A percentile compares a stretch with the other conserved stretches of the same genome.
These are phyloP conservation scores for Aspergillus spinulosporus DNA, from an alignment of 2,329 filamentous ascomycete genomes.

Conservation along the genomic window DNA sequence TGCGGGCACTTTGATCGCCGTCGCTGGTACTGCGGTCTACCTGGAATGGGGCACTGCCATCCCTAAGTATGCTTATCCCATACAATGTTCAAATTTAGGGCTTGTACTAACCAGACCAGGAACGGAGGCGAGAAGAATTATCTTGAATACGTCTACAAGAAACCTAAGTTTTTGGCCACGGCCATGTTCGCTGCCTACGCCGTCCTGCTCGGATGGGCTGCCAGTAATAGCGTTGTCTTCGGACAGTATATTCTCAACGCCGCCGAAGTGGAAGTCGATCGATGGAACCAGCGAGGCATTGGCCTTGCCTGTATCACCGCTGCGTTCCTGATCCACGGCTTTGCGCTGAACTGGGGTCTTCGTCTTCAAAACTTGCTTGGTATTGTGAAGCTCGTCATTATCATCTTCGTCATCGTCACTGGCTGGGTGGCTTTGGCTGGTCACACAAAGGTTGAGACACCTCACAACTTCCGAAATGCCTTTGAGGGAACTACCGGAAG, in stretches of 20 bases:
- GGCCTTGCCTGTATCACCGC: constrained; percentile 50
- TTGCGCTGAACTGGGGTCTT: constrained; percentile 50
- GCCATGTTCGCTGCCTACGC: constrained; percentile 56
- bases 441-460: constrained; percentile 37
- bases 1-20: constrained; percentile 49
- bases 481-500: constrained; percentile 41
- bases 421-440: constrained; percentile 44
- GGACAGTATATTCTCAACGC: constrained; percentile 55
- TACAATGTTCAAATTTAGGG: background rate
- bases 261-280: constrained; percentile 40
- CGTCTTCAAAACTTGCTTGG: constrained; percentile 53
- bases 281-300: constrained; percentile 54
- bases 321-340: constrained; percentile 51
- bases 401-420: constrained; percentile 49
- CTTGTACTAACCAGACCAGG: constrained; percentile 30
- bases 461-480: constrained; percentile 40
- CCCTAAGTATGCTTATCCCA: constrained; percentile 38
- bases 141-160: constrained; percentile 55
- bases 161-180: constrained; percentile 54
- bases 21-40: constrained; percentile 47
- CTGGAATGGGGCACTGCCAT: constrained; percentile 54
- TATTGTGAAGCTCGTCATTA: constrained; percentile 52
- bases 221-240: constrained; percentile 55
- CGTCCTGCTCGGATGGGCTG: constrained; percentile 53
- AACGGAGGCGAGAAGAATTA: constrained; percentile 57